These are phyloP conservation scores for Ophiostoma himal-ulmi DNA, from an alignment of 2,329 filamentous ascomycete genomes.

Conservation along the genomic window DNA sequence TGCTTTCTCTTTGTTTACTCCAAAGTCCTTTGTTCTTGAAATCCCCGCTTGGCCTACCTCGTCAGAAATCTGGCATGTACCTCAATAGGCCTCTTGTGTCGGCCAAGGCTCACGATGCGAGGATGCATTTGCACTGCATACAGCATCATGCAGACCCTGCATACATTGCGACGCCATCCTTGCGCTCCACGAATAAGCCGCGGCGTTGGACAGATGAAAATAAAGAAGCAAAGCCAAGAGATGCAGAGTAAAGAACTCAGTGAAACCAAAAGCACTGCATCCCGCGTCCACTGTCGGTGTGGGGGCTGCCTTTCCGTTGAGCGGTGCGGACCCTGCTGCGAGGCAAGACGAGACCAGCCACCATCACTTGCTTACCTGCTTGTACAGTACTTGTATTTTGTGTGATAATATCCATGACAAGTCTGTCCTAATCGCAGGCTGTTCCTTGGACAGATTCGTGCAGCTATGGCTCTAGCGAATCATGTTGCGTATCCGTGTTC, in stretches of 20 bases:
- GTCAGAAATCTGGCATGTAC: background rate
- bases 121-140: background rate
- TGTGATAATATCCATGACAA: slow-evolving; percentile 6
- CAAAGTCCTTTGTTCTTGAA: background rate
- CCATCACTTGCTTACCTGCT: background rate
- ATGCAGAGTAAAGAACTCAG: background rate
- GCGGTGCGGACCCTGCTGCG: background rate
- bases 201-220: background rate
- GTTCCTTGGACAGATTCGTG: background rate
- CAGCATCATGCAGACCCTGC: background rate
- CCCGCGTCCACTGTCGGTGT: background rate
- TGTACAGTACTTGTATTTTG: slow-evolving; percentile 31
- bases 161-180: background rate
- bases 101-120: background rate
- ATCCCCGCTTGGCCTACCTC: background rate
- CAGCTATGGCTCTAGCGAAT: background rate
- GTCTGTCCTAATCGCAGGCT: background rate
- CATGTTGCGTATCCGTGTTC: background rate
- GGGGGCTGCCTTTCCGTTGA: background rate
- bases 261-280: background rate
- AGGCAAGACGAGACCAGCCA: background rate
- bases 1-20: background rate
- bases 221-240: slow-evolving; percentile 1
- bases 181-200: background rate
- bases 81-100: background rate